Base-by-base conservation (phyloP, 257 asterid species). In the Solanum verrucosum region DNA sequence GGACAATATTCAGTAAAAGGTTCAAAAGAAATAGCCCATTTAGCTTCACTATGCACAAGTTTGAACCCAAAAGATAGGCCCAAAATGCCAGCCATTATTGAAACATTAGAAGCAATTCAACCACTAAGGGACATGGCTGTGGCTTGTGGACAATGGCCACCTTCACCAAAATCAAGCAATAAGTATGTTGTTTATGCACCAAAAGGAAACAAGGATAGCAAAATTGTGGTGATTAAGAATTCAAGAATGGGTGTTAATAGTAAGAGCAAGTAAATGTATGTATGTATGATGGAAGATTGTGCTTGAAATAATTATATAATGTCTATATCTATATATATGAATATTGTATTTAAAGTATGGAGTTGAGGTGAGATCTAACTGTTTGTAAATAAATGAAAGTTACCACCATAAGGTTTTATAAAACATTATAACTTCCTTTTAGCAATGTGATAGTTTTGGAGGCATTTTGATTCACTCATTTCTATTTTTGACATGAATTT, bases 1-100 rank as follows among this genome's bases (percentile, higher is more conserved):
- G 98, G 99, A 71, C 99, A 95, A 34, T 95, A 95, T 88, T 96
- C 98, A 0, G 92, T 96, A 2, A 95, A 91, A 77, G 99, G 98
- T 52, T 92, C 99, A 25, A 93, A 92, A 72, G 98, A 95, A 70
- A 93, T 96, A 94, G 98, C 93, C 33, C 92, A 91, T 59, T 35
- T 95, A 90, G 98, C 98, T 93, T 91, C 86, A 29, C 91, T 92
- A 70, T 95, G 99, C 86, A 95, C 95, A 18, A 94, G 98, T 82
- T 89, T 93, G 89, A 94, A 94, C 89, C 96, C 99, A 0, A 94
- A 92, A 67, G 98, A 96, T 46, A 94, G 99, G 90, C 99, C 99
- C 56, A 96, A 93, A 88, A 95, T 96, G 95, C 98, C 98, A 0
- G 93, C 92, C 13, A 94, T 96, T 25, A 95, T 96, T 21, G 91